phyloP scores from a whole-genome alignment of 441 rosid genomes.

The Pelargonium cotyledonis region DNA sequence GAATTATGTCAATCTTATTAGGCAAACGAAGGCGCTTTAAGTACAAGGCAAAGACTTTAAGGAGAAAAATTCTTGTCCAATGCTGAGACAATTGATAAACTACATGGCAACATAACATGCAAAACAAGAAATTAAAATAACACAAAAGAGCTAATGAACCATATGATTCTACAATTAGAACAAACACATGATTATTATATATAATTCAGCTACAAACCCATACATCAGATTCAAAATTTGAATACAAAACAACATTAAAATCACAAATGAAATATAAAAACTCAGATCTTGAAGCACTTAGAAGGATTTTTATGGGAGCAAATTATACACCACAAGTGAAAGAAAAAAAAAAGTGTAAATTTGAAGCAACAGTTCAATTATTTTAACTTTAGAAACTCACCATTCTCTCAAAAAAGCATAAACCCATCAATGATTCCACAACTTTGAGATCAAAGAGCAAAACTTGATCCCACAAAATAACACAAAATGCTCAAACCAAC shows the following conservation, averaged over 20 bases:
- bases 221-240: slow-evolving; percentile 7
- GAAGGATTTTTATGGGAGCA: background rate
- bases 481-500: slow-evolving; percentile 24
- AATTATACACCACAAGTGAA: background rate
- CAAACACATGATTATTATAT: background rate
- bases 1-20: background rate
- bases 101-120: background rate
- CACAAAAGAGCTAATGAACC: too few relatives aligned
- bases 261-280: slow-evolving; percentile 2
- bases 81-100: background rate
- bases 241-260: background rate
- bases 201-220: background rate
- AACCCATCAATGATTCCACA: slow-evolving; percentile 25
- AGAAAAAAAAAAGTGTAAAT: background rate
- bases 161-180: background rate
- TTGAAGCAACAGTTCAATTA: slow-evolving; percentile 15
- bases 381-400: slow-evolving; percentile 24
- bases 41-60: background rate
- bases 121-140: background rate
- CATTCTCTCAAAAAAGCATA: slow-evolving; percentile 28
- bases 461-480: slow-evolving; percentile 25
- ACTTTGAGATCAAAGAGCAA: slow-evolving; percentile 28
- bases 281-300: slow-evolving; percentile 11
- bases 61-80: background rate
- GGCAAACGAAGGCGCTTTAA: background rate